phyloP scores from a whole-genome alignment of 2,329 filamentous ascomycete genomes.

The Fusarium sp. region DNA sequence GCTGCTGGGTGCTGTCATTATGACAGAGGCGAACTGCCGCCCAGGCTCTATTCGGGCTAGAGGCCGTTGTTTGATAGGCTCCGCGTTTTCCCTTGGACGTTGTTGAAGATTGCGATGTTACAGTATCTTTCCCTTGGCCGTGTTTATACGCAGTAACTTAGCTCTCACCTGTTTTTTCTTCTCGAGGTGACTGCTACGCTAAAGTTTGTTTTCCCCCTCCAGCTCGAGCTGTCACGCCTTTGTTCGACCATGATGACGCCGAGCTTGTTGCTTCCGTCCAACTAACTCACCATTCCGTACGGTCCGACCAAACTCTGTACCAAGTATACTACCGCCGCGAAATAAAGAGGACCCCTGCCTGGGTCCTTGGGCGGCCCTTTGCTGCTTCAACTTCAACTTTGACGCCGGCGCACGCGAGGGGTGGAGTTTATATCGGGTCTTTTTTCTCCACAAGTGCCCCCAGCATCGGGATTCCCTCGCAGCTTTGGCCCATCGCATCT shows the following conservation, averaged over 20 bases:
- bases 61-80: slow-evolving; percentile 37
- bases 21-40: slow-evolving; percentile 30
- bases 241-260: slow-evolving; percentile 14
- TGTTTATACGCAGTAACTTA: neutral
- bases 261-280: slow-evolving; percentile 8
- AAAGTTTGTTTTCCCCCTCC: neutral
- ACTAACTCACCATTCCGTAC: neutral
- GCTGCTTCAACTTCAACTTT: slow-evolving; percentile 11
- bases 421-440: slow-evolving; percentile 40
- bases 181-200: slow-evolving; percentile 11
- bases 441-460: slow-evolving; percentile 41
- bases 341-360: slow-evolving; percentile 27
- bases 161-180: neutral
- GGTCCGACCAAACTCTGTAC: neutral
- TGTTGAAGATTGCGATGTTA: slow-evolving; percentile 37
- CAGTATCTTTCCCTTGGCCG: slow-evolving; percentile 12
- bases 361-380: slow-evolving; percentile 22
- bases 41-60: slow-evolving; percentile 35
- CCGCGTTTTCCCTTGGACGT: slow-evolving; percentile 7
- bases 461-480: slow-evolving; percentile 35
- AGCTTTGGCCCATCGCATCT: neutral
- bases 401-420: slow-evolving; percentile 42
- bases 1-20: slow-evolving; percentile 33
- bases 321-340: neutral
- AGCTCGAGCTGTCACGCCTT: slow-evolving; percentile 1